Conservation (phyloP, 108 stramenopile genomes). For the Fragilaria crotonensis region DNA sequence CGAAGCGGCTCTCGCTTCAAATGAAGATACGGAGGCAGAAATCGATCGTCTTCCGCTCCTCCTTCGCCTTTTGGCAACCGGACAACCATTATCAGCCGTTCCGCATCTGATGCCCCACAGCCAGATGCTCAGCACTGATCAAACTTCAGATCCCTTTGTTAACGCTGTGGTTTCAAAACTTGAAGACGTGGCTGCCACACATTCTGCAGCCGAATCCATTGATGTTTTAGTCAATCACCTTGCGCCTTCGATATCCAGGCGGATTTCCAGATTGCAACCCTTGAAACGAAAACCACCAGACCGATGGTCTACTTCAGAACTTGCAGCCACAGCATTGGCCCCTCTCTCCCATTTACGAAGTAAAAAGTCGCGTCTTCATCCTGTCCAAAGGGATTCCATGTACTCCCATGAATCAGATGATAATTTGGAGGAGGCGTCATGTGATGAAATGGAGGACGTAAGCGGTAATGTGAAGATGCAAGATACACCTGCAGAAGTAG, state of each 20-base stretch:
- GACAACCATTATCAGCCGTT: slow-evolving; percentile 36
- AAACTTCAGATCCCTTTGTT: slow-evolving; percentile 9
- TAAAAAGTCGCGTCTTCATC: too few relatives aligned
- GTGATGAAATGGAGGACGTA: slow-evolving; percentile 5
- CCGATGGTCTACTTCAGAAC: background rate
- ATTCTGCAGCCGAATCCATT: slow-evolving; percentile 59
- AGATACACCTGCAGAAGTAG: too few relatives aligned
- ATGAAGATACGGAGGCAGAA: slow-evolving; percentile 16
- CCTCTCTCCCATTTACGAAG: too few relatives aligned
- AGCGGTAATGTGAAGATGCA: too few relatives aligned
- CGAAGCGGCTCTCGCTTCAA: slow-evolving; percentile 31
- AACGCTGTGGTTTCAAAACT: slow-evolving; percentile 40
- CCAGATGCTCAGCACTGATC: background rate
- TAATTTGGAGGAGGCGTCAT: background rate
- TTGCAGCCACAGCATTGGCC: background rate
- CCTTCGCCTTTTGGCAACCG: slow-evolving; percentile 39
- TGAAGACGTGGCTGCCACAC: slow-evolving; percentile 65
- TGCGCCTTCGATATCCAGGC: slow-evolving; percentile 42
- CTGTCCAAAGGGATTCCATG: too few relatives aligned
- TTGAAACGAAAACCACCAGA: slow-evolving; percentile 18
- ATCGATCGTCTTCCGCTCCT: slow-evolving; percentile 56
- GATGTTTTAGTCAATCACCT: slow-evolving; percentile 51
- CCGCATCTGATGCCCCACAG: slow-evolving; percentile 4
- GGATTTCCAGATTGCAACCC: slow-evolving; percentile 39
- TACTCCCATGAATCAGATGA: too few relatives aligned